Conservation (phyloP, 148 eudicot species). For the Chenopodium berlandieri region DNA sequence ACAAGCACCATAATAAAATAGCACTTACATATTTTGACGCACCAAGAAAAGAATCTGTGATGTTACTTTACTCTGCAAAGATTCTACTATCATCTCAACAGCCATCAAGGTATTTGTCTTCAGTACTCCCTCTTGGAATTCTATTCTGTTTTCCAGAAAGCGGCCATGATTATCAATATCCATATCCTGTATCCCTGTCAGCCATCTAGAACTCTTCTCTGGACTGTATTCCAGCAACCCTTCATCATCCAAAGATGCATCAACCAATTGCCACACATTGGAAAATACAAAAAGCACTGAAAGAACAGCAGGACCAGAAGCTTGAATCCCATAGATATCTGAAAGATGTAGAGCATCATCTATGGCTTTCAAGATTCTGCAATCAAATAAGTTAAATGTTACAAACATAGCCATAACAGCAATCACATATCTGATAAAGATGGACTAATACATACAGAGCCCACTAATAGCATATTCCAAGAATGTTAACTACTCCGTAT, state of each 20-base stretch:
- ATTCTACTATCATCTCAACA: slow-evolving; percentile 67
- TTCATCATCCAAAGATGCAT: slow-evolving; percentile 91
- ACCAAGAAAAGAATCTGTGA: slow-evolving; percentile 77
- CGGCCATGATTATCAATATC: slow-evolving; percentile 49
- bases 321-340: slow-evolving; percentile 53
- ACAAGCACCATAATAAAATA: slow-evolving; percentile 10
- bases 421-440: neutral
- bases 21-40: slow-evolving; percentile 68
- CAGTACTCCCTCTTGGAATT: slow-evolving; percentile 44
- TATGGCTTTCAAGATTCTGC: slow-evolving; percentile 84
- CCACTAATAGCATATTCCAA: too few species aligned
- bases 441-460: neutral
- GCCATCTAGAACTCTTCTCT: slow-evolving; percentile 75
- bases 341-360: slow-evolving; percentile 70
- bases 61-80: slow-evolving; percentile 55
- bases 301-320: slow-evolving; percentile 67
- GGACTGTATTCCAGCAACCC: slow-evolving; percentile 62
- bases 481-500: too few species aligned
- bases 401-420: slow-evolving; percentile 8
- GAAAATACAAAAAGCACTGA: slow-evolving; percentile 68
- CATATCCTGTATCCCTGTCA: slow-evolving; percentile 55
- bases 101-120: slow-evolving; percentile 65
- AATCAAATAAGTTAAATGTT: slow-evolving; percentile 27
- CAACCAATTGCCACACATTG: slow-evolving; percentile 75
- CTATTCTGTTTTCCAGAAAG: slow-evolving; percentile 47